Percentiles rank a stretch among this genome's conserved stretches.
phyloP scores from a whole-genome alignment of 2,329 filamentous ascomycete species.

The Colletotrichum camelliae region DNA sequence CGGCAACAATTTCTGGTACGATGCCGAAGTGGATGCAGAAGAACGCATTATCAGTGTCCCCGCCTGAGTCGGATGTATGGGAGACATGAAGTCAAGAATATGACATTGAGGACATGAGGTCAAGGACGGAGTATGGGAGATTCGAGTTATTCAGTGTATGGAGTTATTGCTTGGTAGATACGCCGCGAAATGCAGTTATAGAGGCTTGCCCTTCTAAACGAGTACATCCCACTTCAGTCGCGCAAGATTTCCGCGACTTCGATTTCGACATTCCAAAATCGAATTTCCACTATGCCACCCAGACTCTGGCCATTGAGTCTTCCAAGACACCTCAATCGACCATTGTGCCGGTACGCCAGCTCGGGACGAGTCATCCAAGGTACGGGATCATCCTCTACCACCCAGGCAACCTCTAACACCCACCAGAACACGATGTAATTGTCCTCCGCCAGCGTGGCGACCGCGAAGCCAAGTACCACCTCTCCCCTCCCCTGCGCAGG shows the following conservation, averaged over 20 bases:
- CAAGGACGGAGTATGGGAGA: background rate
- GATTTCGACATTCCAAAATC: background rate
- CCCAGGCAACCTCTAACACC: background rate
- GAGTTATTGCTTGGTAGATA: background rate
- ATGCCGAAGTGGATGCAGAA: background rate
- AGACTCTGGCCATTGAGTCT: conserved; percentile 3
- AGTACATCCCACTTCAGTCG: background rate
- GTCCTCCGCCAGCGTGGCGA: conserved; percentile 43
- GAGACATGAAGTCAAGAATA: background rate
- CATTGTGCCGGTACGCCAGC: background rate
- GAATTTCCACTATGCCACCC: background rate
- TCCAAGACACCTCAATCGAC: background rate
- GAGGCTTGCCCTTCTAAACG: background rate
- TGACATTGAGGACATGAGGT: background rate
- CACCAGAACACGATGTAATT: conserved; percentile 44
- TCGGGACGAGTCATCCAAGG: conserved; percentile 6
- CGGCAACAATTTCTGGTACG: background rate
- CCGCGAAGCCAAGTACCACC: conserved; percentile 39
- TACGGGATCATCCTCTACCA: background rate
- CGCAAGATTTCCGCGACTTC: background rate
- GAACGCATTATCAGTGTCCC: background rate
- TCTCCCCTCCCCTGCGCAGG: conserved; percentile 39
- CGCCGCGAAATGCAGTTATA: background rate
- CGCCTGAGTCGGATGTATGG: background rate
- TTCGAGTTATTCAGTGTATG: background rate